These are phyloP conservation scores for Primulina huaijiensis DNA, from an alignment of 257 asterid genomes.

Conservation along the genomic window DNA sequence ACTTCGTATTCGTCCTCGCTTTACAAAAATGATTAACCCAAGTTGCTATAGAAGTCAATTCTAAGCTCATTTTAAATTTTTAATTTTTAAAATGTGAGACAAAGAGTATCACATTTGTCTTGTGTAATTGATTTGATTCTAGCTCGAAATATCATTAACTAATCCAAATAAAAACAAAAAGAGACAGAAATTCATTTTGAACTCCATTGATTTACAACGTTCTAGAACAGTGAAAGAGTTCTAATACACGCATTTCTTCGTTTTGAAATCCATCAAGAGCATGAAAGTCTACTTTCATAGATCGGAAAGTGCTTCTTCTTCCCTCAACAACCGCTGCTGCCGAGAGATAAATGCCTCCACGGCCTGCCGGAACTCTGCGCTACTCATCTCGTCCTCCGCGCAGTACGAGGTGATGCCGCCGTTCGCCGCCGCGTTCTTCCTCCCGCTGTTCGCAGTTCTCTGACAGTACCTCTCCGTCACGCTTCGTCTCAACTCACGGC, in stretches of 20 bases:
- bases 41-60: no score
- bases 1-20: no score
- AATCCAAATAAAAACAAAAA: no score
- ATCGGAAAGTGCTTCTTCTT: constrained; percentile 43
- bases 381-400: constrained; percentile 62
- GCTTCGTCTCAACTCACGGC: constrained; percentile 28
- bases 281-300: neutral
- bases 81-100: no score
- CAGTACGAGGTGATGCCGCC: constrained; percentile 11
- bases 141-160: no score
- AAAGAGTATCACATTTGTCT: no score
- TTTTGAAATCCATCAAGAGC: no score
- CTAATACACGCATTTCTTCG: neutral
- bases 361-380: constrained; percentile 70
- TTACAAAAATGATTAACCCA: no score
- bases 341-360: constrained; percentile 89
- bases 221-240: neutral
- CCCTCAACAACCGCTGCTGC: constrained; percentile 80
- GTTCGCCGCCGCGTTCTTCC: constrained; percentile 12
- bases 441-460: constrained; percentile 15
- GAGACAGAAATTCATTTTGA: no score
- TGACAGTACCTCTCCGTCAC: constrained; percentile 30
- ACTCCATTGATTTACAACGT: no score
- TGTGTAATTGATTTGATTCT: no score
- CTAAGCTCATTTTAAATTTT: no score